Evolutionary conservation across 2,329 filamentous ascomycete genomes (phyloP), one percentile per base, ranked within the genome.

Genomic region (Cercospora janseana): DNA sequence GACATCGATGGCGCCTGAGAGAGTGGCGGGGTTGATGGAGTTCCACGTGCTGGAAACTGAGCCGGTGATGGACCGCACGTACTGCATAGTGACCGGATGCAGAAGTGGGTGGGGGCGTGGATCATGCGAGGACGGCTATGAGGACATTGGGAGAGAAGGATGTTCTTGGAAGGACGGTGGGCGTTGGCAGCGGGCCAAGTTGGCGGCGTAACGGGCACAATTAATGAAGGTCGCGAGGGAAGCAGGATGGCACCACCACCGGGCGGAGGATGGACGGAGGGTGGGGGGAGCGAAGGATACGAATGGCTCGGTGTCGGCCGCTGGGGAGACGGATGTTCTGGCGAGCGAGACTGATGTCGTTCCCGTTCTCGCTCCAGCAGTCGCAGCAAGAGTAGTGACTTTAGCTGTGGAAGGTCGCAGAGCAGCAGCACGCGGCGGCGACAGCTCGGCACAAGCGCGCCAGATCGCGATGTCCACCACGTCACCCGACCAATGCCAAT

Each of bases 1-100:
- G 62, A 97, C 92, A 78, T 98, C 93, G 74, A 98, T 97, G 66
- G 93, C 93, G 66, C 93, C 93, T 74, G 89, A 95, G 50, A 98
- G 81, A 9, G 93, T 98, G 35, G 93, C 90, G 43, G 93, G 93
- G 71, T 98, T 98, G 78, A 98, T 95, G 20, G 91, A 96, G 73
- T 98, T 98, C 93, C 93, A 98, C 70, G 93, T 92, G 75, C 93
- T 96, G 63, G 91, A 95, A 64, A 98, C 92, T 45, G 90, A 94
- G 69, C 91, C 91, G 71, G 89, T 93, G 63, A 97, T 82, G 66
- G 91, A 95, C 62, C 93, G 83, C 61, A 97, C 91, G 87, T 97
- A 97, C 79, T 97, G 91, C 93, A 97, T 97, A 56, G 53, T 43
- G 48, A 26, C 24, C 23, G 40, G 29, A 43, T 27, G 29, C 34